Base-by-base conservation (phyloP, 139 green algal genomes). In the Haematococcus sp. region DNA sequence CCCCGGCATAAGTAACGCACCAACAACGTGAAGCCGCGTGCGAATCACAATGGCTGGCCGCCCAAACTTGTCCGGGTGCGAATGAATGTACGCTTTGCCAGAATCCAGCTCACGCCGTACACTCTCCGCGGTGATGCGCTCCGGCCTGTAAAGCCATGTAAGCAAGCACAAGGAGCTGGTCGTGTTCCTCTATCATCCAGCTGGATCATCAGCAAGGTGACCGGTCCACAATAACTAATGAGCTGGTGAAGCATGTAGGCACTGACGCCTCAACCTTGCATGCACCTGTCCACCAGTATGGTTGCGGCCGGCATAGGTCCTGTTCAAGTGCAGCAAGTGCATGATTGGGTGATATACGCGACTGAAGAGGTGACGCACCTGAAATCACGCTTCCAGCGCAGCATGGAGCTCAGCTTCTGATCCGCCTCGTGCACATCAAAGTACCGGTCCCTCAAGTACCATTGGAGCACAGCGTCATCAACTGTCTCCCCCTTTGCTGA, bases 81-180 rank as follows among this genome's bases (percentile, higher is more conserved):
- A 73, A 77, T 96, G 89, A n/a, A 98, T 73, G 69, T 91, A 93
- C 0, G 88, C 92, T 74, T 97, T 98, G 59, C 94, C 93, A 20
- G 88, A 94, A 27, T 83, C 85, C 20, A 83, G 72, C 83, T 97
- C 89, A 1, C 46, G 40, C 1, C 77, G 81, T 3, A 95, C 81
- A 30, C 71, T 52, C 3, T 81, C 78, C 1, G 73, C 51, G 0
- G 80, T 88, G 0, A 93, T 68, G 11, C 52, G 25, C 31, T 90
- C 80, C 3, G 85, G 83, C 78, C 89, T 92, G 78, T 69, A 58
- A 4, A 54, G 15, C 44, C 44, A n/a, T n/a, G n/a, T n/a, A n/a
- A n/a, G n/a, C n/a, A n/a, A n/a, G n/a, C n/a, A n/a, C n/a, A n/a
- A n/a, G n/a, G n/a, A n/a, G n/a, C n/a, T n/a, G n/a, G n/a, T n/a